Base-by-base conservation (phyloP, 768 basidiomycete species). In the Gloeostereum incarnatum region DNA sequence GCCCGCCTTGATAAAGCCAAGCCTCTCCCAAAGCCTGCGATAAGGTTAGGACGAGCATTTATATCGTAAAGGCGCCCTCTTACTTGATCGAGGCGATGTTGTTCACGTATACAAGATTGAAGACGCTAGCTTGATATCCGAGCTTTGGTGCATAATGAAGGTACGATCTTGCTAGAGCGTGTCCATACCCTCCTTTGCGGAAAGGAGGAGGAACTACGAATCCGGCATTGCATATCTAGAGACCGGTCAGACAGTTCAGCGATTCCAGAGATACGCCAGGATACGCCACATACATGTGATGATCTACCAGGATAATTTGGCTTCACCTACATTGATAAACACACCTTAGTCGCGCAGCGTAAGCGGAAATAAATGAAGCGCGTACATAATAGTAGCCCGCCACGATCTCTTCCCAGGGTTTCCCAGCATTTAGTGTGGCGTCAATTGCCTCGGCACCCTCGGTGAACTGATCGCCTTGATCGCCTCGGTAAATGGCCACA, bases 271-370 rank as follows among this genome's bases (percentile, higher is more conserved):
- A 33, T 31, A 25, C 18, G 22, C 19, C 25, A 14, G 30, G 31
- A n/a, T 32, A 26, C 25, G 20, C 35, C 18, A 74, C 86, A 65
- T 52, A 86, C 90, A 70, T 91, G 90, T 29, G 85, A 88, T 6
- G 85, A 89, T 44, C 89, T 68, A 27, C 88, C 88, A 5, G 89
- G 91, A 60, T 92, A 93, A 52, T 92, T 92, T 24, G 84, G 85
- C 58, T 88, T 88, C 36, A 87, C 68, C 81, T 78, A 41, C 24
- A 29, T 20, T 20, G n/a, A 27, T 18, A 14, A 29, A 14, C 6
- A 26, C 19, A 39, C 19, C 27, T 25, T 8, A 21, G 17, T 10
- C 27, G 23, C 24, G 37, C 18, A 31, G 35, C 13, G 17, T 26
- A 22, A 39, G 27, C 32, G 30, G 27, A 45, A 31, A 42, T 37